Conservation (phyloP, 495 filamentous ascomycete genomes). For the Tuber brumale region DNA sequence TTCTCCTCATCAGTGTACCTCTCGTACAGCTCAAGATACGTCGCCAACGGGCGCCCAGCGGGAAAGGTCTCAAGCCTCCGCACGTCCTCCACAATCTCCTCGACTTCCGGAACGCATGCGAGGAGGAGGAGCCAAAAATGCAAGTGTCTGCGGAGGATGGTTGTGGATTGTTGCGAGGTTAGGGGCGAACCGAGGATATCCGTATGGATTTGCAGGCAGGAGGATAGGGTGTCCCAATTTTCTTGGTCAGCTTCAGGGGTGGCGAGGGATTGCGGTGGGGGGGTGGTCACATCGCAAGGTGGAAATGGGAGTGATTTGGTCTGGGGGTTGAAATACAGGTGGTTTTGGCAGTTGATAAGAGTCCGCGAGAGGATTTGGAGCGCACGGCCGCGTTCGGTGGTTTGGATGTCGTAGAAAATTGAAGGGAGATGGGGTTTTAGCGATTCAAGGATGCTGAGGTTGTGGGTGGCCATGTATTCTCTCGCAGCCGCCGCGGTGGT, state of each 20-base stretch:
- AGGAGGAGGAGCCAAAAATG: constrained; percentile 1
- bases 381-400: neutral
- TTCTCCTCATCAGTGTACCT: neutral
- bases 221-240: neutral
- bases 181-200: neutral
- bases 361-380: neutral
- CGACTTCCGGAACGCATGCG: neutral
- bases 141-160: neutral
- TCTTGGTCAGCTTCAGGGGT: neutral
- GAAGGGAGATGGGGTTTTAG: neutral
- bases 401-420: neutral
- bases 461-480: neutral
- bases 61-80: neutral
- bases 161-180: neutral
- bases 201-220: neutral
- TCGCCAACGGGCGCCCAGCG: neutral
- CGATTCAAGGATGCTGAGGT: neutral
- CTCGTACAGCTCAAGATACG: neutral
- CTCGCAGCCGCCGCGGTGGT: neutral
- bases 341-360: neutral
- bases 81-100: neutral
- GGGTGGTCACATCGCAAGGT: neutral
- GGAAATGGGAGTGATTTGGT: neutral
- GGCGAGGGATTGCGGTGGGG: neutral
- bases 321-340: neutral